phyloP scores from a whole-genome alignment of 2,329 filamentous ascomycete genomes.

The Fusarium bactridioides region DNA sequence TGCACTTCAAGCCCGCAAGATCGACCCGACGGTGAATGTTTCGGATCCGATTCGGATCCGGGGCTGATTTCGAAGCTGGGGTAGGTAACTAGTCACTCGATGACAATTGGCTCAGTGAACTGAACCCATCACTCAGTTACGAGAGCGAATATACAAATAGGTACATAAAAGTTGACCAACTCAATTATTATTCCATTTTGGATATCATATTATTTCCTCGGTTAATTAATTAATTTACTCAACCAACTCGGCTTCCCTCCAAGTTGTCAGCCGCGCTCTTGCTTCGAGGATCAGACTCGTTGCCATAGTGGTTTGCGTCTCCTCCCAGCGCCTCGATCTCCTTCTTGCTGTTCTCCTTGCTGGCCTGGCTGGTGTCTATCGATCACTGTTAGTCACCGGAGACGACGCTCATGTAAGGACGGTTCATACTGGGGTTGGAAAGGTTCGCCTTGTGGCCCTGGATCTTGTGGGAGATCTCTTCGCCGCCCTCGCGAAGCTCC shows the following conservation, averaged over 20 bases:
- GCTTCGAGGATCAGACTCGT: conserved; percentile 51
- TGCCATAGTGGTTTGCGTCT: conserved; percentile 53
- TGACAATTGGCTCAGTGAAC: neutral
- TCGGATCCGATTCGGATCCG: conserved; percentile 34
- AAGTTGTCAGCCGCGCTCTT: conserved; percentile 52
- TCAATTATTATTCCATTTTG: neutral
- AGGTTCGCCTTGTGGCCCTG: conserved; percentile 58
- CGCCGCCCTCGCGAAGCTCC: conserved; percentile 45
- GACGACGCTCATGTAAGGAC: neutral
- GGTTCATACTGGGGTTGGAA: conserved; percentile 53
- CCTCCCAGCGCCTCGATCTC: conserved; percentile 53
- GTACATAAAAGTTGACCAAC: neutral
- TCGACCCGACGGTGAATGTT: neutral
- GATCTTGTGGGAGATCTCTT: conserved; percentile 41
- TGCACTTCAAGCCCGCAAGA: neutral
- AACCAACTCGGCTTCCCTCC: conserved; percentile 47
- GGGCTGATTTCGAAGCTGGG: neutral
- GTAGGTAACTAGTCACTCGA: neutral
- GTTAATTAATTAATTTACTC: neutral
- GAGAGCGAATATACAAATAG: neutral
- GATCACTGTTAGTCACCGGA: neutral
- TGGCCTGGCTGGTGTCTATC: conserved; percentile 53
- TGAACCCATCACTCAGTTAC: neutral
- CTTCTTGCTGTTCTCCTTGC: conserved; percentile 54
- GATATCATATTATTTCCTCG: neutral